These are phyloP conservation scores for Globisporangium sylvaticum DNA, from an alignment of 352 stramenopile genomes.

Conservation along the genomic window DNA sequence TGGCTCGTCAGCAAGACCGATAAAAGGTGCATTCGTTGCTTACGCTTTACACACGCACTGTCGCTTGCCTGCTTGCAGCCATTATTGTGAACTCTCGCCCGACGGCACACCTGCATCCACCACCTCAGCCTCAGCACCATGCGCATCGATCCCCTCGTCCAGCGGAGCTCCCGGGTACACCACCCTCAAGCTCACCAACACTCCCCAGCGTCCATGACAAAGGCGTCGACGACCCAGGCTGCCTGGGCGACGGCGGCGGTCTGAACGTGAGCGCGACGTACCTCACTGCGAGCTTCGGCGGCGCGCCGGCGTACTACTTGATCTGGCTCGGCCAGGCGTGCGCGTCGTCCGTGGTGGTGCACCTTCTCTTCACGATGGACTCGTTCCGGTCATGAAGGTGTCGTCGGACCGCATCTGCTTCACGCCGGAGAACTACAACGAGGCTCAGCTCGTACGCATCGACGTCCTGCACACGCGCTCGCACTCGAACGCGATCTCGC, in stretches of 20 bases:
- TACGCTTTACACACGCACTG: neutral
- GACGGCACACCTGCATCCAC: neutral
- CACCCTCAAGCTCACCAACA: neutral
- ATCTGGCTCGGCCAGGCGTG: slow-evolving; percentile 54
- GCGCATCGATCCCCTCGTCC: neutral
- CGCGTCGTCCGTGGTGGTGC: slow-evolving; percentile 61
- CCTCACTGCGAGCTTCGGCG: slow-evolving; percentile 54
- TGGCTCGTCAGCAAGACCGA: too few relatives aligned
- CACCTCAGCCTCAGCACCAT: neutral
- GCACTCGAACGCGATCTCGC: slow-evolving; percentile 47
- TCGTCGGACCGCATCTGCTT: slow-evolving; percentile 74
- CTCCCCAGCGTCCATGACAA: neutral
- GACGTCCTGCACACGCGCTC: slow-evolving; percentile 43
- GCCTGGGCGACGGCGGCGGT: slow-evolving; percentile 6
- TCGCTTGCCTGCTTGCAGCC: neutral
- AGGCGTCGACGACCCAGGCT: neutral
- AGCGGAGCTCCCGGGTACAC: neutral
- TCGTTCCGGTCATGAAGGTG: slow-evolving; percentile 34
- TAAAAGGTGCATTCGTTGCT: too few relatives aligned
- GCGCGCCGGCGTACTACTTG: slow-evolving; percentile 51
- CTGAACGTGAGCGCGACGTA: slow-evolving; percentile 40
- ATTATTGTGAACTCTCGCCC: neutral
- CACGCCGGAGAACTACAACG: slow-evolving; percentile 45
- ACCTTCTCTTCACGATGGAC: slow-evolving; percentile 54
- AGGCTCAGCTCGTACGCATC: slow-evolving; percentile 64